phyloP scores from a whole-genome alignment of 352 stramenopile species.

The Phytophthora hybrid region DNA sequence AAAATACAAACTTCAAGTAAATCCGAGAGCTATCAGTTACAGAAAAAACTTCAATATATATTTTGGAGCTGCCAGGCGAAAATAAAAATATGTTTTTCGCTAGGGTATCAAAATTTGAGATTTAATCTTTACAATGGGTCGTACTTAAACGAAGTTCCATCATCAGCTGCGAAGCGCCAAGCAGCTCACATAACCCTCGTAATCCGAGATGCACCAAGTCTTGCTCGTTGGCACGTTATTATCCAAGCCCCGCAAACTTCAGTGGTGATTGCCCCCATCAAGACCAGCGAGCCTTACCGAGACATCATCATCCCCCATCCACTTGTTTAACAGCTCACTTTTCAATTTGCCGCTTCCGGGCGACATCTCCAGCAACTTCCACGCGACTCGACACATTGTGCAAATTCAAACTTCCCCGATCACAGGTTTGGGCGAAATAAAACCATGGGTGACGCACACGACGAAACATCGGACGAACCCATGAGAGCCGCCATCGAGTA shows the following conservation, averaged over 20 bases:
- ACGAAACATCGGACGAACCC: background rate
- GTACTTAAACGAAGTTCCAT: slow-evolving; percentile 1
- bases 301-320: background rate
- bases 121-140: too few species aligned
- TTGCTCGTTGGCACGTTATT: background rate
- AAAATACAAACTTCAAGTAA: too few species aligned
- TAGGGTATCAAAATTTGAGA: too few species aligned
- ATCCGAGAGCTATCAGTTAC: too few species aligned
- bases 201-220: background rate
- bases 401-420: background rate
- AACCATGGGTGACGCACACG: background rate
- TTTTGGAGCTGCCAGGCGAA: too few species aligned
- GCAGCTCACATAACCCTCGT: background rate
- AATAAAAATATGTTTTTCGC: too few species aligned
- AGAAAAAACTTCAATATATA: too few species aligned
- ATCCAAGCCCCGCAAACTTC: too few species aligned
- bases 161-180: background rate
- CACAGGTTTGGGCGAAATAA: background rate
- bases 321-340: background rate
- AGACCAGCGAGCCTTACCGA: background rate
- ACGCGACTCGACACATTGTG: too few species aligned
- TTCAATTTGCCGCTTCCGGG: background rate
- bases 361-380: background rate
- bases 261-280: too few species aligned
- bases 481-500: slow-evolving; percentile 4